Evolutionary conservation across 139 green algal species (phyloP), one percentile per base, ranked within the genome.

Genomic region (Edaphochlamys debaryana): DNA sequence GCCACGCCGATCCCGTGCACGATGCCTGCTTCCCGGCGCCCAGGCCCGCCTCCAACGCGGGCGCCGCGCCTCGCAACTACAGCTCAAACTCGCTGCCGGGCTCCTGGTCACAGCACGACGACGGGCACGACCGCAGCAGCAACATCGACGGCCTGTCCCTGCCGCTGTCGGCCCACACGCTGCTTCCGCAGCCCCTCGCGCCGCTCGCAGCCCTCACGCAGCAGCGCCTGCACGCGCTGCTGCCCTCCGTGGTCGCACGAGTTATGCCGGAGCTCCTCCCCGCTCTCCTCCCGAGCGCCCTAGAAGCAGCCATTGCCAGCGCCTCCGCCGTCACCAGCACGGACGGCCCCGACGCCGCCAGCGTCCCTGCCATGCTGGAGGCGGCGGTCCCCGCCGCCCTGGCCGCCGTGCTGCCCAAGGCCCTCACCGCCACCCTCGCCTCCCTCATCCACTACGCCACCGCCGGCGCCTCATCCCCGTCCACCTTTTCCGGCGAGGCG

Each of bases 311-410:
- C 13, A n/a, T 81, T 5, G 60, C 63, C 1, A 22, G 42, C 0
- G 76, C 76, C 41, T 50, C 76, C 4, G 22, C 72, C 1, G 38
- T 40, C 19, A 30, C 50, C 54, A 29, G 27, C 22, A 17, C 25
- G n/a, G 42, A 19, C 5, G 20, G 22, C 34, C 34, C 58, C 7
- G 56, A 56, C 23, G 52, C 62, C 6, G 19, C 67, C 32, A 9
- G 52, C 38, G 11, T 25, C 56, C 56, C 42, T 0, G 62, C 64
- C 32, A 34, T 82, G 1, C 62, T 82, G 1, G 62, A 73, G 22
- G 62, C 76, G 23, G 76, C 76, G 34, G 25, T 82, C 32, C 63
- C 42, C 1, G 37, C 62, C 0, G 76, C 76, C 3, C 76, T 82
- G 32, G 76, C 63, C 23, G 32, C 32, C 29, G 62, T 42, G 4